phyloP scores from a whole-genome alignment of 208 protist genomes.

The Crithidia sp. region DNA sequence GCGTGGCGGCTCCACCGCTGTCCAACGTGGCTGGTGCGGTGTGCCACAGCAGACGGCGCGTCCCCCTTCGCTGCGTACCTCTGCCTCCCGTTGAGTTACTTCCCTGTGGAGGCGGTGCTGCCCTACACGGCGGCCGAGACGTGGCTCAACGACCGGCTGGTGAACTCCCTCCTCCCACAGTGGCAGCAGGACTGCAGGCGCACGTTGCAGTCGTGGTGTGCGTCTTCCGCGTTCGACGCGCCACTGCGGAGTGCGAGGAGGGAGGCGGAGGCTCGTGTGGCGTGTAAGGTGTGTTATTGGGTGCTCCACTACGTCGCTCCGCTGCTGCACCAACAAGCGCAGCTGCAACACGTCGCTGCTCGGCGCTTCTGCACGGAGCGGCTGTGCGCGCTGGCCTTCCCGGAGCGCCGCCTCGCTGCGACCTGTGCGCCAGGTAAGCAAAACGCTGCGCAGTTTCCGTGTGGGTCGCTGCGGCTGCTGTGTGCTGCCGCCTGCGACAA shows the following conservation, averaged over 20 bases:
- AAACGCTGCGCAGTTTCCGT: too few relatives aligned
- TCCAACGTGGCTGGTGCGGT: constrained; percentile 44
- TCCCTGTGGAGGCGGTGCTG: constrained; percentile 62
- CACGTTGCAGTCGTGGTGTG: neutral
- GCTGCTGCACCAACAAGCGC: constrained; percentile 10
- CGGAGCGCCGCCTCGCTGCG: neutral
- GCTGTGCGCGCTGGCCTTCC: constrained; percentile 17
- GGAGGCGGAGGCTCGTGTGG: neutral
- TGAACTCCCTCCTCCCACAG: constrained; percentile 11
- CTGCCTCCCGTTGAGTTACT: constrained; percentile 75
- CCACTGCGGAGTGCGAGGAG: neutral
- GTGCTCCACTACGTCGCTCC: constrained; percentile 32
- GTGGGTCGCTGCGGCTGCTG: constrained; percentile 10
- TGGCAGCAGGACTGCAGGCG: constrained; percentile 17
- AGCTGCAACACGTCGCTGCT: constrained; percentile 17
- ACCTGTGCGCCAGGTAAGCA: too few relatives aligned
- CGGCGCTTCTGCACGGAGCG: constrained; percentile 18
- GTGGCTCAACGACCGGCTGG: constrained; percentile 46
- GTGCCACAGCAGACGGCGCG: neutral
- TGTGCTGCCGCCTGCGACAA: neutral
- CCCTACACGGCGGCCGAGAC: constrained; percentile 48
- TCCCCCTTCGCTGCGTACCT: constrained; percentile 16
- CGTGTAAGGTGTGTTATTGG: constrained; percentile 32
- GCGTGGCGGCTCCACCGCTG: constrained; percentile 47
- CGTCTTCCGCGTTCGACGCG: neutral